Base-by-base conservation (phyloP, 768 basidiomycete species). In the Sporobolomyces pararoseus region DNA sequence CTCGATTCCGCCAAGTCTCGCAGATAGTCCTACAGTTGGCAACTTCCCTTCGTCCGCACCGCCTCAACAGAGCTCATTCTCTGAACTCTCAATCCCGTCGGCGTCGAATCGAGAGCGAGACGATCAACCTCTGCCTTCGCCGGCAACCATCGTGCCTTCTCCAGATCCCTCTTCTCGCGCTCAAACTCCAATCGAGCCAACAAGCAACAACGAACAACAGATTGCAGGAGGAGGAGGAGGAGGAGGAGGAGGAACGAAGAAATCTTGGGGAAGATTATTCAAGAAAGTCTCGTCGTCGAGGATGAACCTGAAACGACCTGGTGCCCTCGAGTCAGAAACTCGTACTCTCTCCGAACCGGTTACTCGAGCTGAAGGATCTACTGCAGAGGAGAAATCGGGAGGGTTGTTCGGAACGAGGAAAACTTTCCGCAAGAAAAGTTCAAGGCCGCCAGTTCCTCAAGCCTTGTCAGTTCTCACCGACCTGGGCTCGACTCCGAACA, bases 401-500 rank as follows among this genome's bases (percentile, higher is more conserved):
- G 34, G 55, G 19, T 31, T 52, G 63, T 72, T 72, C 25, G 51
- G 66, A n/a, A 55, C 66, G 31, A 65, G 50, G 63, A 60, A 32
- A 42, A 44, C 58, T 29, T 64, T 62, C 21, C 37, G 50, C 25
- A 60, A 39, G 50, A 70, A 64, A 37, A 60, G 32, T 19, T 51
- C 54, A 9, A 59, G 46, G 23, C 61, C 68, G 25, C 52, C 60
- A 23, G 17, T 61, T 19, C 52, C 66, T 13, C 25, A 44, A 54
- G 54, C 65, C 2, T 32, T 61, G 16, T 37, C 52, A 16, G 44
- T 47, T 27, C 31, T 32, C 53, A 32, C 64, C 44, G 39, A 55
- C 25, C 16, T 68, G n/a, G n/a, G n/a, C 7, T 61, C 77, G 10
- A 61, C 74, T 27, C 83, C 86, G 63, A 76, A 86, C 34, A 82